Base-by-base conservation (phyloP, 1,284 basidiomycete genomes). In the Ceratobasidium sp. region DNA sequence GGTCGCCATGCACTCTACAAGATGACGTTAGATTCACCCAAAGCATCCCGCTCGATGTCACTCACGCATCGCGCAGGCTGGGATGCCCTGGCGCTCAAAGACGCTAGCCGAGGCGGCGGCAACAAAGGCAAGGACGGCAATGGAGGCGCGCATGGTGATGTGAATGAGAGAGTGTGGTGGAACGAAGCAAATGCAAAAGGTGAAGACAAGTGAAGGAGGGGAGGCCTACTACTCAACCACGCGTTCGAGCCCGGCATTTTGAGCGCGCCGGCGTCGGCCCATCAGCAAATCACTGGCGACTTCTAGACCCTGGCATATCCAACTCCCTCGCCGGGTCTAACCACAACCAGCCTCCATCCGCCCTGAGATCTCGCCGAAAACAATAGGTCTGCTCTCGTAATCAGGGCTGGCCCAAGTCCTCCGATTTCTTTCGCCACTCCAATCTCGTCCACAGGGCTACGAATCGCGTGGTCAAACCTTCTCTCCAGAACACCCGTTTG, bases 141-240 rank as follows among this genome's bases (percentile, higher is more conserved):
- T 72, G 74, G 85, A 78, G 82, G 87, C 84, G 77, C 85, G 87
- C 90, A 91, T 90, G 23, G 53, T 58, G 64, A 46, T 50, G 67
- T 65, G 60, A 57, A 43, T 36, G 41, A 50, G 52, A 59, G 72
- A 41, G 53, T 32, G 30, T 52, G 50, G 28, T 10, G 50, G 36
- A 45, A 70, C 64, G 48, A 41, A 57, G 48, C 21, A 39, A 21
- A 12, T 18, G 16, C 21, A 32, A 23, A 26, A 55, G 50, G 52
- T 26, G 52, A 41, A 41, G 46, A 28, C n/a, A 52, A 36, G 14
- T 6, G 34, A 69, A 39, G 9, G 61, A 58, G 46, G 53, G 45
- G 72, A 45, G 26, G 48, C 21, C 21, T 10, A 36, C 45, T 45
- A 39, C 50, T 53, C 65, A 28, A 28, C 2, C 23, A 26, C n/a